A percentile compares a stretch with the other conserved stretches of the same genome.
Evolutionary conservation across 306 rosid genomes (phyloP).

Genomic region (Rosa chinensis): DNA sequence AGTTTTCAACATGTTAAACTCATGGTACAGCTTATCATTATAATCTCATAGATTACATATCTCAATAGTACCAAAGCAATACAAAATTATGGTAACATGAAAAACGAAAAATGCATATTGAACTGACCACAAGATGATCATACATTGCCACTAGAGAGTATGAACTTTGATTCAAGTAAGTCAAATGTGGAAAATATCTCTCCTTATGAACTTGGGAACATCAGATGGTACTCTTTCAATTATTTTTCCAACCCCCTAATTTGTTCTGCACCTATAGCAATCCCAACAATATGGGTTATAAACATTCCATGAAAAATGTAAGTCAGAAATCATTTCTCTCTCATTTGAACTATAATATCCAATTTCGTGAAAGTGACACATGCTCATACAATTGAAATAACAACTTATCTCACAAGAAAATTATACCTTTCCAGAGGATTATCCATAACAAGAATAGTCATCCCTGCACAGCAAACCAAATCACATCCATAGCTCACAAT

Average conservation of each 20-base stretch:
- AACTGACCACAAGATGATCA: not conserved
- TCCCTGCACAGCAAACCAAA: too few species aligned
- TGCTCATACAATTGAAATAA: not conserved
- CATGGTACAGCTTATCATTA: not conserved
- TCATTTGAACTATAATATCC: not conserved
- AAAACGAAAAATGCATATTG: not conserved
- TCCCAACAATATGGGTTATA: not conserved
- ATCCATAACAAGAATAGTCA: too few species aligned
- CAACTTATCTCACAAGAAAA: too few species aligned
- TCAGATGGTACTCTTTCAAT: not conserved
- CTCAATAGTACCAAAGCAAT: not conserved
- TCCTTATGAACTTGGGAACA: slow-evolving; percentile 5
- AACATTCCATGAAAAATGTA: not conserved
- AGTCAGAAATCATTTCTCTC: not conserved
- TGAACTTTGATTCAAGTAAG: not conserved
- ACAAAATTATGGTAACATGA: not conserved
- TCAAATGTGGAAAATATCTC: not conserved
- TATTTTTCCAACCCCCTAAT: not conserved
- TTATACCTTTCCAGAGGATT: too few species aligned
- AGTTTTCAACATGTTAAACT: too few species aligned
- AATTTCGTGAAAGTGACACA: not conserved
- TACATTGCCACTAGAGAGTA: not conserved
- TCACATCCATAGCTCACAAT: too few species aligned
- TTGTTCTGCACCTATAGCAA: not conserved
- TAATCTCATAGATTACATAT: not conserved